Evolutionary conservation across 2,329 filamentous ascomycete species (phyloP).

Genomic region (Xylariaceae sp.): DNA sequence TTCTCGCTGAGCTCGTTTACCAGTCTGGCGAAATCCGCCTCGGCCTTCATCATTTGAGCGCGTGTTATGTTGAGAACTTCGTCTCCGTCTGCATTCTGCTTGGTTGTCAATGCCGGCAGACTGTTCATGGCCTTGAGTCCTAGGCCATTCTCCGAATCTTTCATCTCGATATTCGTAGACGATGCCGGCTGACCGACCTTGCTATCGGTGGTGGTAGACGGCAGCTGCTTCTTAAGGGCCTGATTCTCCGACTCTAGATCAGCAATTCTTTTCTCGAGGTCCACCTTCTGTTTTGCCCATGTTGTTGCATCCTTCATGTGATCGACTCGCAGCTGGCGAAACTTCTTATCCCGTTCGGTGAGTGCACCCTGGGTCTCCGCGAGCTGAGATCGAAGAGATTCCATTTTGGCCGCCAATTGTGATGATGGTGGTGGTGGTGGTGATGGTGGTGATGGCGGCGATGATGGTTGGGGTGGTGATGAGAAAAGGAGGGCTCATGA

Average conservation of each 20-base stretch:
- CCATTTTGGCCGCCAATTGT: slow-evolving; percentile 20
- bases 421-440: neutral
- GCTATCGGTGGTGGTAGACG: neutral
- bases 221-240: slow-evolving; percentile 1
- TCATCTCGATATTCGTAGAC: neutral
- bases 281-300: slow-evolving; percentile 21
- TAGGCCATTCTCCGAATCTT: neutral
- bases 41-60: slow-evolving; percentile 19
- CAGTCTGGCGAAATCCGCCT: slow-evolving; percentile 18
- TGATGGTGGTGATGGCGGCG: neutral
- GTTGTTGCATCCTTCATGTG: slow-evolving; percentile 9
- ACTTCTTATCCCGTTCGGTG: slow-evolving; percentile 25
- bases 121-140: slow-evolving; percentile 1
- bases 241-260: slow-evolving; percentile 23
- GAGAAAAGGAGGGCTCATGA: slow-evolving; percentile 1
- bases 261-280: slow-evolving; percentile 15
- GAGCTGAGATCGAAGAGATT: slow-evolving; percentile 29
- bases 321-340: slow-evolving; percentile 23
- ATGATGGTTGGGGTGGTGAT: neutral
- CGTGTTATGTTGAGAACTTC: slow-evolving; percentile 22
- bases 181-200: neutral
- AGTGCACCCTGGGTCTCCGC: slow-evolving; percentile 28
- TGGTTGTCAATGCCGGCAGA: neutral
- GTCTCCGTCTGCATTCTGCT: slow-evolving; percentile 5
- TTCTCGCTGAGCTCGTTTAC: slow-evolving; percentile 20